These are phyloP conservation scores for Trypanosoma scelopori DNA, from an alignment of 208 protist species.

Conservation along the genomic window DNA sequence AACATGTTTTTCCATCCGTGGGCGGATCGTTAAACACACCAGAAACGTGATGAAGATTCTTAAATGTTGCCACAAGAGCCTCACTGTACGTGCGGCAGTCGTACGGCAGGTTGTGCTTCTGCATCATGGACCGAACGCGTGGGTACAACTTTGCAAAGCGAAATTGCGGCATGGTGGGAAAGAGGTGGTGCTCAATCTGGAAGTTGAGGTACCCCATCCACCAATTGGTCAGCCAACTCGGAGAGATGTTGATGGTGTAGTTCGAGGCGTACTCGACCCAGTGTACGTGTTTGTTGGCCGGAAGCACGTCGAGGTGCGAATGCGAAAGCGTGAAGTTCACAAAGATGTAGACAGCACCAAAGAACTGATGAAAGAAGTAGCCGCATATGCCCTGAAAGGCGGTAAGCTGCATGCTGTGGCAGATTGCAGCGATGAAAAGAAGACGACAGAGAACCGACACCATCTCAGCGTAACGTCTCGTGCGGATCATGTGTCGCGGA, in stretches of 20 bases:
- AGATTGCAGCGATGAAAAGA: constrained; percentile 38
- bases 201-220: constrained; percentile 83
- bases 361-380: constrained; percentile 52
- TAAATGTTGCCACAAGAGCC: constrained; percentile 45
- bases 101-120: constrained; percentile 67
- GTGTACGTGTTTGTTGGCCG: constrained; percentile 49
- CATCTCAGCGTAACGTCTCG: constrained; percentile 56
- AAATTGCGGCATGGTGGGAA: constrained; percentile 85
- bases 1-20: constrained; percentile 1
- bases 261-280: constrained; percentile 69
- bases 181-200: constrained; percentile 89
- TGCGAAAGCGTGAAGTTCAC: constrained; percentile 78
- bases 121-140: constrained; percentile 53
- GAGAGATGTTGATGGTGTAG: constrained; percentile 72
- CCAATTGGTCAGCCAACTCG: constrained; percentile 59
- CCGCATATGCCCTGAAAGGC: constrained; percentile 40
- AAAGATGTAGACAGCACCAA: constrained; percentile 78
- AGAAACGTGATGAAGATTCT: constrained; percentile 59
- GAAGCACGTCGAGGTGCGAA: constrained; percentile 65
- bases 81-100: constrained; percentile 48
- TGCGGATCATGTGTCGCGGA: constrained; percentile 61
- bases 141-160: constrained; percentile 47
- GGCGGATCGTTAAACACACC: constrained; percentile 26
- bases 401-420: constrained; percentile 40
- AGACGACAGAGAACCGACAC: constrained; percentile 45